Base-by-base conservation (phyloP, 208 protist species). In the Trypanosoma cruzi region DNA sequence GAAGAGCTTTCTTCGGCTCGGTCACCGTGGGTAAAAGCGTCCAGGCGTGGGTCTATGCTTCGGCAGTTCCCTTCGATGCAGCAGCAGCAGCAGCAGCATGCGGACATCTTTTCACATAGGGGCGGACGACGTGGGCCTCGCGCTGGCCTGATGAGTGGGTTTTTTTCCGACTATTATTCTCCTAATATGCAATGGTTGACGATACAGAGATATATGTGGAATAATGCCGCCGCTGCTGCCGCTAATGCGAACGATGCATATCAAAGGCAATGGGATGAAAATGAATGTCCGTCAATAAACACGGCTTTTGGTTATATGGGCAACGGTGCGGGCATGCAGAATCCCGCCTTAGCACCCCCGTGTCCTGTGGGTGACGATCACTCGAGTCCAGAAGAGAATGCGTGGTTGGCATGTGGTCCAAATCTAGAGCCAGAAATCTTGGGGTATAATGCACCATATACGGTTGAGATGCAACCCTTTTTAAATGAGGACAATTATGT, bases 191-290 rank as follows among this genome's bases (percentile, higher is more conserved):
- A 31, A 37, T 18, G 7, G 0, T 22, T 34, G n/a, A 16, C 42
- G 7, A 22, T 64, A 13, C 36, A 32, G 24, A 31, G 29, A n/a
- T 53, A 64, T 22, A 64, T 53, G 59, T 50, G 40, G 59, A 53
- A 48, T 36, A 22, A 50, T 50, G 46, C 20, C 18, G 24, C 59
- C 26, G 28, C 40, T 50, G 44, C 36, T 34, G 40, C n/a, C n/a
- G n/a, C 59, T 34, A 24, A 20, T 16, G 46, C 13, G 11, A 50
- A 34, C 24, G 16, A 59, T 29, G 20, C 24, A 20, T 34, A 13
- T 24, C 20, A 59, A 59, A 5, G 34, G 20, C 34, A 59, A 13
- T 59, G 34, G 55, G 20, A 42, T 24, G 28, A 59, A 42, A 20
- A 59, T 31, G 52, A 56, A 34, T 24, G 13, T 14, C 4, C 18